Evolutionary conservation across 2,329 filamentous ascomycete species (phyloP).

Genomic region (Colletotrichum sp.): DNA sequence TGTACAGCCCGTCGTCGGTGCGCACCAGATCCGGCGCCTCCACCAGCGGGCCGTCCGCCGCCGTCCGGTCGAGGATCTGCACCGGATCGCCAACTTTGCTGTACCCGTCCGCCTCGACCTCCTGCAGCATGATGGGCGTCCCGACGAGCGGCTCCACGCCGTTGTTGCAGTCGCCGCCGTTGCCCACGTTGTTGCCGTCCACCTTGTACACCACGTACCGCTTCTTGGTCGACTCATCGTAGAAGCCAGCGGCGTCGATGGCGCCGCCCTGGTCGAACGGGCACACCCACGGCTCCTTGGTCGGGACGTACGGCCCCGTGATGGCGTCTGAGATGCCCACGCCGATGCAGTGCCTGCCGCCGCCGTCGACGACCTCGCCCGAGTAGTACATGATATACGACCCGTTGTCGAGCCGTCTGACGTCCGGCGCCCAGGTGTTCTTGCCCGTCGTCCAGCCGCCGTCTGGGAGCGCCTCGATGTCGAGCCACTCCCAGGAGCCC

Average conservation of each 20-base stretch:
- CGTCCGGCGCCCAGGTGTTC: constrained; percentile 68
- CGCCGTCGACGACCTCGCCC: constrained; percentile 44
- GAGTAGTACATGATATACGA: constrained; percentile 67
- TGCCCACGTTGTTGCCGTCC: constrained; percentile 62
- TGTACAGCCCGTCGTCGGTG: constrained; percentile 54
- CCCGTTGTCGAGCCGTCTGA: constrained; percentile 52
- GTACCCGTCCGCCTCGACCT: constrained; percentile 53
- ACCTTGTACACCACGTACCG: constrained; percentile 70
- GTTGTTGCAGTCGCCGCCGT: constrained; percentile 50
- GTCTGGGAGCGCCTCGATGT: constrained; percentile 59
- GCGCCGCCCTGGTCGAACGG: constrained; percentile 58
- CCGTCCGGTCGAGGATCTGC: constrained; percentile 48
- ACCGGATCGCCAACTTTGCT: constrained; percentile 56
- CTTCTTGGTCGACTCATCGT: constrained; percentile 53
- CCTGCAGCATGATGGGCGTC: constrained; percentile 64
- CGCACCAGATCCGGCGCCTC: constrained; percentile 63
- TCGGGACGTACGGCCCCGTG: constrained; percentile 58
- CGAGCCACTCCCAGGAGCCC: constrained; percentile 50
- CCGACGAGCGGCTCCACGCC: constrained; percentile 40
- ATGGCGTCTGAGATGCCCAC: constrained; percentile 52
- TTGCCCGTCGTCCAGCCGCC: constrained; percentile 58
- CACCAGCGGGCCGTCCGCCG: constrained; percentile 57
- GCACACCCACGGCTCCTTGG: constrained; percentile 55
- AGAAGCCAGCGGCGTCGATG: constrained; percentile 67
- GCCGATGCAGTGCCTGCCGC: constrained; percentile 62